Evolutionary conservation across 208 protist genomes (phyloP), one percentile per base, ranked within the genome.

Genomic region (Sergeia podlipaevii): DNA sequence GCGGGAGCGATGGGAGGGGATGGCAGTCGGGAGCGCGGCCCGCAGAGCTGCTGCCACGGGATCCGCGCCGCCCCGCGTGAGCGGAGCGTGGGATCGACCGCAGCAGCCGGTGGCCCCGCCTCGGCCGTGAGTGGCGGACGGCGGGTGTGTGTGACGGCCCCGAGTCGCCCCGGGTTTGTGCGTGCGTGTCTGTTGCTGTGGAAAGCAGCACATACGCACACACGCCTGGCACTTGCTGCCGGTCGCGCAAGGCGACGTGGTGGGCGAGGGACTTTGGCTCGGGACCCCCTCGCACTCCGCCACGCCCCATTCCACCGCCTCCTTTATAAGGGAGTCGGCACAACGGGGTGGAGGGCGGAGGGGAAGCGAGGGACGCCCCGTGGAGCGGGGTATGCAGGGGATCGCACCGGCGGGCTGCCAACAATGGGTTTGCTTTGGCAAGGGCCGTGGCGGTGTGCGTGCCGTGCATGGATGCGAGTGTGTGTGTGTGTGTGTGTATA

Each of bases 191-290:
- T n/a, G n/a, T n/a, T n/a, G n/a, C n/a, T n/a, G n/a, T n/a, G n/a
- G n/a, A n/a, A n/a, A n/a, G 24, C 24, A 23, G 8, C 15, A 52
- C 7, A 52, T 15, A 34, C 24, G 24, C 24, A 34, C 46, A 23
- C 46, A 65, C 69, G 60, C 59, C 58, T 46, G 75, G 75, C 75
- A 83, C 75, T 83, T 57, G 48, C 75, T 83, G 75, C 75, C 75
- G 34, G 21, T 42, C 28, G 44, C 33, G 39, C 24, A 38, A 53
- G 15, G 23, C 15, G 8, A 36, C n/a, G n/a, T 23, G 13, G 17
- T 56, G 73, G 73, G 65, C 66, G 77, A 85, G 77, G 77, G 77
- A 85, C 77, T 85, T 85, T 85, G 27, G 68, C 77, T 85, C 77
- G 52, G 77, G 73, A 80, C 72, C 73, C 60, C 66, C 66, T 32